Conservation (phyloP, 139 green algal genomes). For the Asterochloris erici region DNA sequence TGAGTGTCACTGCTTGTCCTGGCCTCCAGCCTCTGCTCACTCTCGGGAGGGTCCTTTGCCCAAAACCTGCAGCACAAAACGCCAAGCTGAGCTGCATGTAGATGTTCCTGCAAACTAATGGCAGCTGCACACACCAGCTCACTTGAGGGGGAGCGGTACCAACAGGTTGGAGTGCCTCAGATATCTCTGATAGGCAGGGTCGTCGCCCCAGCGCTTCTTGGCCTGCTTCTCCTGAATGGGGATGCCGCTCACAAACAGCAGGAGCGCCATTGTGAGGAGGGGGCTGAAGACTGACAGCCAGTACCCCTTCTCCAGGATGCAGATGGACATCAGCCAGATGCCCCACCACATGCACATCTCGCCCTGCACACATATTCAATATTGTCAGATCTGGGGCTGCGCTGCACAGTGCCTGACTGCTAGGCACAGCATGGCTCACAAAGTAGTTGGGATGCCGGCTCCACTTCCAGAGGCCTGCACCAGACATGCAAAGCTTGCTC, state of each 20-base stretch:
- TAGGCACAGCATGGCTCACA: background rate
- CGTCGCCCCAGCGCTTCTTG: slow-evolving; percentile 54
- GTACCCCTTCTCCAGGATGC: slow-evolving; percentile 18
- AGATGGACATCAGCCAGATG: slow-evolving; percentile 58
- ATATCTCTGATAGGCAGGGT: slow-evolving; percentile 7
- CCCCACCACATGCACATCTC: slow-evolving; percentile 44
- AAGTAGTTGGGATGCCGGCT: slow-evolving; percentile 88
- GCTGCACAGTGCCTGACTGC: background rate
- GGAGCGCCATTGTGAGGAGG: slow-evolving; percentile 63
- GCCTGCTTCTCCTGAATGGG: slow-evolving; percentile 60
- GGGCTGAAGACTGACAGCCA: slow-evolving; percentile 50
- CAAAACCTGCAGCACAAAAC: no score
- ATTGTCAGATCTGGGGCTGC: background rate
- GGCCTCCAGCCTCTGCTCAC: no score
- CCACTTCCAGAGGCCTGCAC: slow-evolving; percentile 7
- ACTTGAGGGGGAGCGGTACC: slow-evolving; percentile 52
- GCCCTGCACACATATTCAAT: background rate
- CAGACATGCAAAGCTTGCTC: background rate
- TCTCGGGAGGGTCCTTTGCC: no score
- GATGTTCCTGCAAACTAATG: background rate
- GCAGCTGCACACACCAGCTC: background rate
- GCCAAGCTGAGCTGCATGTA: no score
- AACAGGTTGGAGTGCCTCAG: slow-evolving; percentile 46
- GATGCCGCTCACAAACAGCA: slow-evolving; percentile 68
- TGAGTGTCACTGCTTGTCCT: no score